A percentile compares a stretch with the other conserved stretches of the same genome.
phyloP scores from a whole-genome alignment of 257 asterid genomes.

The Gentiana straminea region DNA sequence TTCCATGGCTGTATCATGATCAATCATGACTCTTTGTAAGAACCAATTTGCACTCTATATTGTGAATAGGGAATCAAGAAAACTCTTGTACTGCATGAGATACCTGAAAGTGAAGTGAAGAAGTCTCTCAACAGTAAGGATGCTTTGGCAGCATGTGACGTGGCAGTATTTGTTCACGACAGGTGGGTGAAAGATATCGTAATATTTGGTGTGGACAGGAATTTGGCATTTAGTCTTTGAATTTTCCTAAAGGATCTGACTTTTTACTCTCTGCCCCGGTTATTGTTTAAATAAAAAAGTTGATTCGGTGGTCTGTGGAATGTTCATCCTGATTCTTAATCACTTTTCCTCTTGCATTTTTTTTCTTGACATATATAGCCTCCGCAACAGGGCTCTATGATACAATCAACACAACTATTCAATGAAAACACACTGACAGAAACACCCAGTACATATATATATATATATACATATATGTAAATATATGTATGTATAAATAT shows the following conservation, averaged over 20 bases:
- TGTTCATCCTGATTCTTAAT: too few relatives aligned
- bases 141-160: slow-evolving; percentile 83
- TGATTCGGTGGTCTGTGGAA: neutral
- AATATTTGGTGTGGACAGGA: neutral
- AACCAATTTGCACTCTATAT: neutral
- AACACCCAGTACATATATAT: too few relatives aligned
- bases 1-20: neutral
- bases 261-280: neutral
- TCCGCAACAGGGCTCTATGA: too few relatives aligned
- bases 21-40: neutral
- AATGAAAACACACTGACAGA: too few relatives aligned
- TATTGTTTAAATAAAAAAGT: neutral
- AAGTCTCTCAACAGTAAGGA: slow-evolving; percentile 55
- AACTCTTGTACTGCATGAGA: slow-evolving; percentile 77
- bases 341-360: too few relatives aligned
- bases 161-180: slow-evolving; percentile 91
- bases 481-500: too few relatives aligned
- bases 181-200: slow-evolving; percentile 38
- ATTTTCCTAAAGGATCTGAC: neutral
- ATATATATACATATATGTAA: too few relatives aligned
- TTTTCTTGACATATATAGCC: too few relatives aligned
- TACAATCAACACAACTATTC: too few relatives aligned
- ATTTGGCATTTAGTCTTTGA: neutral
- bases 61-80: slow-evolving; percentile 61
- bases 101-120: slow-evolving; percentile 68